Base-by-base conservation (phyloP, 1,284 basidiomycete species). In the Meripilus lineatus region DNA sequence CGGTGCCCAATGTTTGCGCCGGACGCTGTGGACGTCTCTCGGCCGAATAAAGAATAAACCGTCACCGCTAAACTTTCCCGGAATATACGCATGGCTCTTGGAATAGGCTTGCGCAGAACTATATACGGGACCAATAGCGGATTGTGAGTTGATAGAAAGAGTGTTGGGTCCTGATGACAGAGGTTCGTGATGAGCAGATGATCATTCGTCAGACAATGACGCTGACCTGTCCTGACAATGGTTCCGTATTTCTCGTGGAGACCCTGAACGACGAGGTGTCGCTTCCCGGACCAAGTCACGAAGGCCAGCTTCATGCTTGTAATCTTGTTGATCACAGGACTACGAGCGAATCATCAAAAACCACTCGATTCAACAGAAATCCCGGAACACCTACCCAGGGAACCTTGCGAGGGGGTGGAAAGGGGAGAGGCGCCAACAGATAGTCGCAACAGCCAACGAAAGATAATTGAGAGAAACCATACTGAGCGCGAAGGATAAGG, bases 141-240 rank as follows among this genome's bases (percentile, higher is more conserved):
- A 18, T 32, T 34, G 22, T 10, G 40, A 34, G 32, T 46, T 43
- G 39, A 46, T 35, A 18, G 45, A 46, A 13, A 46, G 22, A 4
- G 45, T 42, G 32, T 46, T 46, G 14, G 45, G 45, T 11, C 45
- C 45, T 43, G 21, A 5, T 8, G 8, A 10, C 23, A 28, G 28
- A 13, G 37, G 5, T 22, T 17, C n/a, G 8, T 17, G 5, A 5
- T n/a, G n/a, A n/a, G n/a, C n/a, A n/a, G n/a, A n/a, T n/a, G n/a
- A n/a, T n/a, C n/a, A n/a, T n/a, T n/a, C n/a, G n/a, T n/a, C n/a
- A n/a, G n/a, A n/a, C n/a, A n/a, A n/a, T n/a, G n/a, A n/a, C n/a
- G n/a, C n/a, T n/a, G n/a, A n/a, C n/a, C n/a, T n/a, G 49, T 52
- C 25, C 50, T 41, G 26, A 52, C 50, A 35, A 50, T 7, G 15